These are phyloP conservation scores for Marchantia polymorpha DNA, from an alignment of 225 moss, liverwort and hornwort species.

Conservation along the genomic window DNA sequence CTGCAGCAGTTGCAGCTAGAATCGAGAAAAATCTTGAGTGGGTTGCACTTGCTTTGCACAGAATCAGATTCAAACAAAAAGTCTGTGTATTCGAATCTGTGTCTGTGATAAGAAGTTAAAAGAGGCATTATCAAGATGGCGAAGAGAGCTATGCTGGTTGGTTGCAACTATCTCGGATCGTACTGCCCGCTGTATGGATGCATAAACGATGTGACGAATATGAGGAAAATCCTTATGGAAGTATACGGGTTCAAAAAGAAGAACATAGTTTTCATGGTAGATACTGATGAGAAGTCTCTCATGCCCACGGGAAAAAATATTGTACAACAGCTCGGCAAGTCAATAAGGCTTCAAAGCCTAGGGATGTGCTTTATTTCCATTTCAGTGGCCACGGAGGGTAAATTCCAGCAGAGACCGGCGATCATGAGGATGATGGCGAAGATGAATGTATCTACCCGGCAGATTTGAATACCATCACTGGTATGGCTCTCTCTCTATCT, in stretches of 20 bases:
- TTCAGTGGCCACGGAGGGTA: slow-evolving; percentile 67
- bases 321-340: slow-evolving; percentile 34
- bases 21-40: no score
- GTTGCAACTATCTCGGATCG: slow-evolving; percentile 78
- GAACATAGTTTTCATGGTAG: slow-evolving; percentile 61
- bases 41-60: no score
- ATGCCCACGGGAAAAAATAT: slow-evolving; percentile 62
- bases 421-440: slow-evolving; percentile 25
- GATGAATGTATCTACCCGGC: slow-evolving; percentile 33
- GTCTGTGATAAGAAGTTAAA: no score
- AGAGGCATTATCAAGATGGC: slow-evolving; percentile 33
- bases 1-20: no score
- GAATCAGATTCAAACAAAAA: no score
- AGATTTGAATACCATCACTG: slow-evolving; percentile 31
- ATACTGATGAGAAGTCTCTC: slow-evolving; percentile 41
- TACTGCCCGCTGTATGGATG: slow-evolving; percentile 63
- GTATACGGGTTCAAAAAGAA: slow-evolving; percentile 55
- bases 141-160: slow-evolving; percentile 71
- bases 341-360: slow-evolving; percentile 43
- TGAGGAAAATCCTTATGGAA: slow-evolving; percentile 47
- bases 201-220: slow-evolving; percentile 62
- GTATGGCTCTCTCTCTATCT: neutral
- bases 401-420: slow-evolving; percentile 42
- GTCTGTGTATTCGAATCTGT: no score
- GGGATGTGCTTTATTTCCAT: slow-evolving; percentile 62